These are phyloP conservation scores for Przewalskia tangutica DNA, from an alignment of 257 asterid genomes.

Conservation along the genomic window DNA sequence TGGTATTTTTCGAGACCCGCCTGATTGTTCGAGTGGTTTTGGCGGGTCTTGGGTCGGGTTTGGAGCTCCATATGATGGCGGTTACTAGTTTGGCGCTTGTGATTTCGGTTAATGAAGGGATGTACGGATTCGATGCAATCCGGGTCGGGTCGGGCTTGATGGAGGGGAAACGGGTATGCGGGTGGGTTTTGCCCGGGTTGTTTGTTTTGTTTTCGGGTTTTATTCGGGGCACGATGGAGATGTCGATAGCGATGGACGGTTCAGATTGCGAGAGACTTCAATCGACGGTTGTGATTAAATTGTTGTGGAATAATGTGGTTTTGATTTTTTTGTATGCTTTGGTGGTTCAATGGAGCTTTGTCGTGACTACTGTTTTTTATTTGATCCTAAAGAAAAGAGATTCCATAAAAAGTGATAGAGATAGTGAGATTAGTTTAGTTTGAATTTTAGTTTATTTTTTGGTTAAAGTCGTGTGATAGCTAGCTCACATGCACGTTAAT, in stretches of 20 bases:
- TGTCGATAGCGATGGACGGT: background rate
- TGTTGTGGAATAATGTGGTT: background rate
- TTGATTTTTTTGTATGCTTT: background rate
- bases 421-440: background rate
- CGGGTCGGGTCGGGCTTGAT: background rate
- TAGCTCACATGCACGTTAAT: background rate
- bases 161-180: background rate
- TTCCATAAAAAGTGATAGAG: background rate
- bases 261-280: background rate
- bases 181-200: background rate
- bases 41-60: background rate
- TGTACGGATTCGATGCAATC: background rate
- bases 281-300: background rate
- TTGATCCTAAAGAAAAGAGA: background rate
- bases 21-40: background rate
- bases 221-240: background rate
- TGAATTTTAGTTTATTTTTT: background rate
- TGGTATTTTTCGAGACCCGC: background rate
- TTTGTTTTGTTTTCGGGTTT: background rate
- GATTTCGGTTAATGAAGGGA: background rate
- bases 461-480: background rate
- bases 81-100: background rate
- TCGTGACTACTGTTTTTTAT: background rate
- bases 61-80: constrained; percentile 3
- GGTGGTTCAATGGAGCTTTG: background rate